Conservation (phyloP, 129 eudicot genomes). For the Tagetes patula region DNA sequence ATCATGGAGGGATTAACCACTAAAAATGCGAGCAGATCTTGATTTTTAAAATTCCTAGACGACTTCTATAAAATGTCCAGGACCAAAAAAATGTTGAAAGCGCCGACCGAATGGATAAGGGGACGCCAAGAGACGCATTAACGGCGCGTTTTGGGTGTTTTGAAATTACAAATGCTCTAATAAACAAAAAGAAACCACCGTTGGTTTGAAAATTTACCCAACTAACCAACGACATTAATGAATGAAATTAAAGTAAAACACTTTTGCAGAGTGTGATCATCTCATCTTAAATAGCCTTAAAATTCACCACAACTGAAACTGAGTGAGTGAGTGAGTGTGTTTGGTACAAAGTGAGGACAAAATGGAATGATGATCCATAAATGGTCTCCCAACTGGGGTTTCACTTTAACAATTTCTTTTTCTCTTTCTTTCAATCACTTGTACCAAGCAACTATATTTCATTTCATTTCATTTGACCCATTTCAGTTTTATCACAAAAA, state of each 20-base stretch:
- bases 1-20: too few relatives aligned
- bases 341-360: constrained; percentile 29
- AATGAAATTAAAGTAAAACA: neutral
- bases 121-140: too few relatives aligned
- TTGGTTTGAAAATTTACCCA: constrained; percentile 20
- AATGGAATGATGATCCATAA: constrained; percentile 43
- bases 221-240: constrained; percentile 19
- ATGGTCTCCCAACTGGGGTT: constrained; percentile 62
- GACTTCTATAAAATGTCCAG: too few relatives aligned
- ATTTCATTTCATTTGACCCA: neutral
- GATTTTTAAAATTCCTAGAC: too few relatives aligned
- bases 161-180: too few relatives aligned
- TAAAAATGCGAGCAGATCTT: too few relatives aligned
- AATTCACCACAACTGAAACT: too few relatives aligned
- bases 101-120: too few relatives aligned
- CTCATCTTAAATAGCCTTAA: constrained; percentile 26
- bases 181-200: too few relatives aligned
- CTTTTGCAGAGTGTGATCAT: constrained; percentile 33
- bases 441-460: too few relatives aligned
- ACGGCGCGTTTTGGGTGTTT: too few relatives aligned
- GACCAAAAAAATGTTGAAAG: too few relatives aligned
- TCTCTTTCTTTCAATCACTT: constrained; percentile 7
- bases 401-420: constrained; percentile 28
- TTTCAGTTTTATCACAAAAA: neutral
- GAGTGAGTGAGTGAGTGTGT: neutral